phyloP scores from a whole-genome alignment of 352 stramenopile genomes.

The Paralagenidium karlingii region DNA sequence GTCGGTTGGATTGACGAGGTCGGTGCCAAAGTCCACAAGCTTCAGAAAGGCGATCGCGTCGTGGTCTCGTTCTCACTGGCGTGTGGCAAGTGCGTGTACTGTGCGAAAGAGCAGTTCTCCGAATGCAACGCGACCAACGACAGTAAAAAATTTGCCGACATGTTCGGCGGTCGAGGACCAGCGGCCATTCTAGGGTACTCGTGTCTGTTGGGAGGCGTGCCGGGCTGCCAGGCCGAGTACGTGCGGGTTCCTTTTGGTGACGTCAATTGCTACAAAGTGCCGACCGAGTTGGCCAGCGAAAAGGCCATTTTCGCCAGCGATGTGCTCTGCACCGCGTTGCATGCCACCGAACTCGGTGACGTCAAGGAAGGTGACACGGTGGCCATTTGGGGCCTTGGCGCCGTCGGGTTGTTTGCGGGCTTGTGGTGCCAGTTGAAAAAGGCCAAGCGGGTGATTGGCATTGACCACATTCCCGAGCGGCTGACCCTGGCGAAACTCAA shows the following conservation, averaged over 20 bases:
- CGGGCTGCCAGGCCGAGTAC: slow-evolving; percentile 35
- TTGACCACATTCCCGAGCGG: slow-evolving; percentile 18
- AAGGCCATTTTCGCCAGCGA: slow-evolving; percentile 28
- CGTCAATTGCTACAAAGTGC: slow-evolving; percentile 19
- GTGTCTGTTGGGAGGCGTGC: slow-evolving; percentile 15
- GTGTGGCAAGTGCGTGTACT: slow-evolving; percentile 9
- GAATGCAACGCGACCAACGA: slow-evolving; percentile 3
- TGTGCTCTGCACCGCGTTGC: slow-evolving; percentile 18
- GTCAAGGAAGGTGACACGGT: slow-evolving; percentile 21
- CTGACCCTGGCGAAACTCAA: slow-evolving; percentile 14
- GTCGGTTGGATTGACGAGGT: slow-evolving; percentile 3
- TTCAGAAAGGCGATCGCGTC: slow-evolving; percentile 8
- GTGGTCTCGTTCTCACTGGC: slow-evolving; percentile 7
- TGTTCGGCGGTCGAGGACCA: neutral
- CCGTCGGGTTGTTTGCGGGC: slow-evolving; percentile 15
- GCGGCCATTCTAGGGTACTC: slow-evolving; percentile 23
- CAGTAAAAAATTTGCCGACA: neutral
- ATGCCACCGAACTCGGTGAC: slow-evolving; percentile 15
- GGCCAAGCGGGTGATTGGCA: slow-evolving; percentile 23
- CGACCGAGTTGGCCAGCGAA: slow-evolving; percentile 13
- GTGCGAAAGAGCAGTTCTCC: slow-evolving; percentile 3
- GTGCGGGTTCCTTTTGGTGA: slow-evolving; percentile 37
- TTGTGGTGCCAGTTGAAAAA: slow-evolving; percentile 19
- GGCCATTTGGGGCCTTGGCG: slow-evolving; percentile 21
- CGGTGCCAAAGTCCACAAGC: slow-evolving; percentile 3